Conservation (phyloP, 2,329 filamentous ascomycete species). For the Pyrenophora graminea region DNA sequence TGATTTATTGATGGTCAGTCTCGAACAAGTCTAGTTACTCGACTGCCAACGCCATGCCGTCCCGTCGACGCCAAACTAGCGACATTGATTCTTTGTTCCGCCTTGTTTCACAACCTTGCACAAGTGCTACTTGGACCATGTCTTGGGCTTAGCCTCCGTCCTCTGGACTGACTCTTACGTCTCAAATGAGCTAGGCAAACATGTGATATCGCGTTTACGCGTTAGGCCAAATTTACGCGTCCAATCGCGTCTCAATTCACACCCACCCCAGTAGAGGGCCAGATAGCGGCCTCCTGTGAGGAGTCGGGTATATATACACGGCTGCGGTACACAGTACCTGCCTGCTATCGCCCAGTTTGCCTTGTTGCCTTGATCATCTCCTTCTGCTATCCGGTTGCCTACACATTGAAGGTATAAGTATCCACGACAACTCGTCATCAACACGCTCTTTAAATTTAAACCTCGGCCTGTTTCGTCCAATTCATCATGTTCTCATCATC, state of each 20-base stretch:
- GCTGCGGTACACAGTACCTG: constrained; percentile 29
- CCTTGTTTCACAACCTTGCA: constrained; percentile 40
- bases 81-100: constrained; percentile 30
- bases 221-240: constrained; percentile 36
- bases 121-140: constrained; percentile 29
- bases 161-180: constrained; percentile 32
- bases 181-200: constrained; percentile 26
- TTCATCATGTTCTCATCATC: constrained; percentile 44
- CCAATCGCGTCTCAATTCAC: constrained; percentile 42
- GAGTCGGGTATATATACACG: constrained; percentile 42
- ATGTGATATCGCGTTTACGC: constrained; percentile 47
- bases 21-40: constrained; percentile 10
- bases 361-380: constrained; percentile 39
- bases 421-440: constrained; percentile 23
- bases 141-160: constrained; percentile 21
- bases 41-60: constrained; percentile 9
- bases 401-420: constrained; percentile 34
- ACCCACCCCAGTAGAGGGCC: constrained; percentile 29
- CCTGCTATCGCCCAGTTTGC: constrained; percentile 33
- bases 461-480: constrained; percentile 8
- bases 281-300: constrained; percentile 39
- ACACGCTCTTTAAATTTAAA: constrained; percentile 1
- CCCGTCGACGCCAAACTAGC: constrained; percentile 13
- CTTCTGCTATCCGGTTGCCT: constrained; percentile 28
- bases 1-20: neutral